A percentile compares a stretch with the other conserved stretches of the same genome.
These are phyloP conservation scores for Cicer cuneatum DNA, from an alignment of 306 rosid species.

Conservation along the genomic window DNA sequence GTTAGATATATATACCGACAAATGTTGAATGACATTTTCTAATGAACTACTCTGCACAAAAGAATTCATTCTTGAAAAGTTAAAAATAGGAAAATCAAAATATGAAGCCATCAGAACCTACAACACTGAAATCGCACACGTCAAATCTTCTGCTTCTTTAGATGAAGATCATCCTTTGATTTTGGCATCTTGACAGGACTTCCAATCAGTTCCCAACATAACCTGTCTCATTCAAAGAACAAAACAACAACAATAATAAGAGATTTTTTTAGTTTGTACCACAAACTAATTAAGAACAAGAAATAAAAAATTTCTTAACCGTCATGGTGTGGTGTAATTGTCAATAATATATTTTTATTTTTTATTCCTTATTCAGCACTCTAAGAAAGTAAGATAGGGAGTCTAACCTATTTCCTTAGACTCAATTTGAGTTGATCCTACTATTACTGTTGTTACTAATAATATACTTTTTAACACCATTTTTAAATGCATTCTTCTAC, in stretches of 20 bases:
- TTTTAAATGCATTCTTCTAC: too few species aligned
- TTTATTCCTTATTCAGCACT: too few species aligned
- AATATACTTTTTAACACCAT: too few species aligned
- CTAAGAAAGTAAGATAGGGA: too few species aligned
- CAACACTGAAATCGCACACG: conserved; percentile 61
- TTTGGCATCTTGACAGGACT: conserved; percentile 74
- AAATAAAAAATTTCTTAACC: too few species aligned
- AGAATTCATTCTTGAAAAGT: background rate
- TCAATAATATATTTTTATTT: too few species aligned
- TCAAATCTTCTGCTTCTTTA: conserved; percentile 52
- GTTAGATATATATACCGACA: background rate
- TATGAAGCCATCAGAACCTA: conserved; percentile 48
- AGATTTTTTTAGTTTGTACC: background rate
- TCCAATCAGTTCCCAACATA: conserved; percentile 64
- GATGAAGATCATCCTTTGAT: conserved; percentile 53
- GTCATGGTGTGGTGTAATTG: too few species aligned
- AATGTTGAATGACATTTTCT: conserved; percentile 2
- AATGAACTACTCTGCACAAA: conserved; percentile 6
- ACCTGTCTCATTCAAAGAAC: conserved; percentile 50
- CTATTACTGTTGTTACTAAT: too few species aligned
- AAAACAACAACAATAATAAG: background rate
- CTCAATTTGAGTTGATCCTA: too few species aligned
- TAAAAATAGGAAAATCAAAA: conserved; percentile 16
- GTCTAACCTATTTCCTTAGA: too few species aligned
- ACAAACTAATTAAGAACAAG: too few species aligned